Base-by-base conservation (phyloP, 345 rosid species). In the Eucalyptus regnans region DNA sequence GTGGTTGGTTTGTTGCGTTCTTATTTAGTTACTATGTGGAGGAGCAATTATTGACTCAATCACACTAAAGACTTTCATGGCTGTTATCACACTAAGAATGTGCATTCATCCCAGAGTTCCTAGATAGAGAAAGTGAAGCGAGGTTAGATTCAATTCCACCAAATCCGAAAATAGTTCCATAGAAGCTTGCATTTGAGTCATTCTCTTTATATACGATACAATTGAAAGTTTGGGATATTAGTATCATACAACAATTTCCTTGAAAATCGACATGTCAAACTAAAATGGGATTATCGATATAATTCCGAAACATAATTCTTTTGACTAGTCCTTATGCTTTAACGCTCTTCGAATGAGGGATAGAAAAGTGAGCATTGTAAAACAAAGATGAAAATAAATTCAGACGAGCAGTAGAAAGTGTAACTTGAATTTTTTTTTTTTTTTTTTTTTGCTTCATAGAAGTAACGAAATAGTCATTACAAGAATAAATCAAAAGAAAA, bases 1-100 rank as follows among this genome's bases (percentile, higher is more conserved):
- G n/a, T n/a, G n/a, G n/a, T n/a, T 33, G 33, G 33, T 33, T 33
- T n/a, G 17, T 1, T 14, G 15, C 0, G 9, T 2, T 64, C 5
- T 64, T 29, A 29, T 29, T 62, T 62, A 2, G 33, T n/a, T 64
- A 13, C 18, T 62, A 3, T 4, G 9, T 13, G 0, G 5, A 14
- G 1, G 33, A 52, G 58, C 0, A 23, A 52, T 52, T 18, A 52
- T 20, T 52, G 58, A 52, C 58, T 52, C 10, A 8, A 52, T 18
- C 58, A 18, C 23, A 52, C 23, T 52, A 18, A 52, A 52, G 4
- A 52, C 4, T 52, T 52, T 52, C 25, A 52, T 2, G 0, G 1
- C 10, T 52, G 4, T 7, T 7, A 18, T 18, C 9, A 3, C 23
- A 52, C 0, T 20, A 0, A 52, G 0, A 52, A 52, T 52, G 23